A percentile compares a stretch with the other conserved stretches of the same genome.
Conservation (phyloP, 1,139 yeast species). For the Barnettozyma hawaiiensis region DNA sequence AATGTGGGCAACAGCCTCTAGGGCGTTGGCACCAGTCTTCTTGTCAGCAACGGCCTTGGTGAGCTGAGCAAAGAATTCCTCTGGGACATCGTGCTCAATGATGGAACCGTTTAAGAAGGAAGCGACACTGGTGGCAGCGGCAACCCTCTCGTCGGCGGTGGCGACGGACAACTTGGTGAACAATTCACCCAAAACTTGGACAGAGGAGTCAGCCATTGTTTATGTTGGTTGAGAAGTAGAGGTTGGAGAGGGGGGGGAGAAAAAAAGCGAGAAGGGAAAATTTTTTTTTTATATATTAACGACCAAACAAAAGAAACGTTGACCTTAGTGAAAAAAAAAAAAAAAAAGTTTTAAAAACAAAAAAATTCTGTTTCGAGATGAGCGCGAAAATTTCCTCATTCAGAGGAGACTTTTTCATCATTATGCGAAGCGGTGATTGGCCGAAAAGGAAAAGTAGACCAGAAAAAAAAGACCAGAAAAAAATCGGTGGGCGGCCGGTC, state of each 20-base stretch:
- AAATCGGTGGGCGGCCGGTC: no score
- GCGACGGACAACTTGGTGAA: conserved; percentile 92
- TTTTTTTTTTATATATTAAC: conserved; percentile 2
- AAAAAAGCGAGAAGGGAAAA: conserved; percentile 1
- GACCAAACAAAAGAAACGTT: neutral
- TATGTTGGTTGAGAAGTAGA: neutral
- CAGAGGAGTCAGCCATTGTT: conserved; percentile 39
- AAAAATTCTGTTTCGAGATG: neutral
- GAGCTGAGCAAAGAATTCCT: conserved; percentile 75
- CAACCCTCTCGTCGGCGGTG: conserved; percentile 71
- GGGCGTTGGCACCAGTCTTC: conserved; percentile 76
- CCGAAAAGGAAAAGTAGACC: no score
- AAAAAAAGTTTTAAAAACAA: neutral
- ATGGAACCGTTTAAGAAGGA: conserved; percentile 94
- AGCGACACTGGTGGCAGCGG: conserved; percentile 86
- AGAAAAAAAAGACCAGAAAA: no score
- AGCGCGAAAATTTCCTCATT: neutral
- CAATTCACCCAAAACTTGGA: conserved; percentile 85
- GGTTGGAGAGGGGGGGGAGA: neutral
- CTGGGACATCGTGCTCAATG: conserved; percentile 98
- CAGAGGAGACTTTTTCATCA: neutral
- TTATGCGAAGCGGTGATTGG: neutral
- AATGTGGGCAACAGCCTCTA: conserved; percentile 80
- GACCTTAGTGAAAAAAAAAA: neutral
- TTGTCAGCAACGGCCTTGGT: conserved; percentile 71